Conservation (phyloP, 116 monocot genomes). For the Trichopus zeylanicus region DNA sequence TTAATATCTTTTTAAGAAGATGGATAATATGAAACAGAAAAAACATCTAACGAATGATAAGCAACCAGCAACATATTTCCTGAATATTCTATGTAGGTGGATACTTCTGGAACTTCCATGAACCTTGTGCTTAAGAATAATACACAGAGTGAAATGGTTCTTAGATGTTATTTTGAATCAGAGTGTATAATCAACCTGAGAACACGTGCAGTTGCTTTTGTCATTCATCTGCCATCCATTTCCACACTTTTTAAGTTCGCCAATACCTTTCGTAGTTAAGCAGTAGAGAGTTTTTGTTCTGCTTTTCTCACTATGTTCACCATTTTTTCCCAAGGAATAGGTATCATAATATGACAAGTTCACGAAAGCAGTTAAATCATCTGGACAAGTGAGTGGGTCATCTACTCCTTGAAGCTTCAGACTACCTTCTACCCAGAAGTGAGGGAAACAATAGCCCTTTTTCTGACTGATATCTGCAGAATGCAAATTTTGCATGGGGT, state of each 20-base stretch:
- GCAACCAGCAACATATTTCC: too few relatives aligned
- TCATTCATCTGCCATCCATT: slow-evolving; percentile 40
- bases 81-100: too few relatives aligned
- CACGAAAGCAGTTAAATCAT: slow-evolving; percentile 46
- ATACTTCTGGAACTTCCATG: too few relatives aligned
- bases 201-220: slow-evolving; percentile 30
- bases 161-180: neutral
- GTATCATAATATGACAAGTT: slow-evolving; percentile 26
- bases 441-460: slow-evolving; percentile 81
- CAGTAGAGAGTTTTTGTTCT: slow-evolving; percentile 25
- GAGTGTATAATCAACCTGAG: slow-evolving; percentile 31
- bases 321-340: slow-evolving; percentile 19
- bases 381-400: slow-evolving; percentile 48
- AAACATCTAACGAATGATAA: too few relatives aligned
- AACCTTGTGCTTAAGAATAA: neutral
- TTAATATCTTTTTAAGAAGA: too few relatives aligned
- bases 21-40: too few relatives aligned
- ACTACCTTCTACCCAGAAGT: slow-evolving; percentile 33
- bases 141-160: neutral
- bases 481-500: slow-evolving; percentile 1
- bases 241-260: slow-evolving; percentile 72
- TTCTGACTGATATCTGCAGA: slow-evolving; percentile 3
- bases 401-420: slow-evolving; percentile 12
- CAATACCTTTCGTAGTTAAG: slow-evolving; percentile 54
- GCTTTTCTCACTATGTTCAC: slow-evolving; percentile 2